A percentile compares a stretch with the other conserved stretches of the same genome.
These are phyloP conservation scores for Odonthalia washingtoniensis DNA, from an alignment of 31 red algal genomes.

Conservation along the genomic window DNA sequence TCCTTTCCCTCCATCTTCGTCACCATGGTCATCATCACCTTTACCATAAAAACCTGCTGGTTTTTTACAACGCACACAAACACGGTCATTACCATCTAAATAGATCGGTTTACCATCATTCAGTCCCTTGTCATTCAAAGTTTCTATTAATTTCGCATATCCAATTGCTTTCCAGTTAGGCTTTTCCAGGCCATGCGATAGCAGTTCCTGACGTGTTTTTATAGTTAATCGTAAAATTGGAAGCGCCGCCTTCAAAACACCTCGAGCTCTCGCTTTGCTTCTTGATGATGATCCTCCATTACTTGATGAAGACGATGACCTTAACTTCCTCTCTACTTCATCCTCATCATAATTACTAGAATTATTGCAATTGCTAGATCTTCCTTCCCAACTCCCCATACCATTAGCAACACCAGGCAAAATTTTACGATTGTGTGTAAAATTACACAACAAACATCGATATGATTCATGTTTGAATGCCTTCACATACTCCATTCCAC, in stretches of 20 bases:
- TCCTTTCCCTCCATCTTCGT: neutral
- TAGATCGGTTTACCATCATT: neutral
- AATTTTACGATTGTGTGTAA: neutral
- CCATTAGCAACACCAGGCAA: no score
- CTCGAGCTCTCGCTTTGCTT: no score
- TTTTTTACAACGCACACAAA: neutral
- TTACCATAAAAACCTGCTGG: neutral
- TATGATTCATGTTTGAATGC: slow-evolving; percentile 40
- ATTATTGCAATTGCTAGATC: no score
- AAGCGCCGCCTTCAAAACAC: neutral
- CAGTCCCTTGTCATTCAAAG: neutral
- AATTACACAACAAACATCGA: slow-evolving; percentile 31
- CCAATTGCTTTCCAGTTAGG: neutral
- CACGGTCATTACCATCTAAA: neutral
- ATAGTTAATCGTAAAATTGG: neutral
- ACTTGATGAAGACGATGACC: no score
- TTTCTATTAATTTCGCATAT: neutral
- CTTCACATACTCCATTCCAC: slow-evolving; percentile 17
- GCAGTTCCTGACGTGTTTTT: neutral
- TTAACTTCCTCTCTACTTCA: no score
- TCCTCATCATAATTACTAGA: no score
- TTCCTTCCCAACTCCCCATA: no score
- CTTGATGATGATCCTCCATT: no score
- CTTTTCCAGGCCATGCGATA: neutral
- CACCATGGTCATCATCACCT: no score